Evolutionary conservation across 2,329 filamentous ascomycete genomes (phyloP).

Genomic region (Pseudodiploospora longispora): DNA sequence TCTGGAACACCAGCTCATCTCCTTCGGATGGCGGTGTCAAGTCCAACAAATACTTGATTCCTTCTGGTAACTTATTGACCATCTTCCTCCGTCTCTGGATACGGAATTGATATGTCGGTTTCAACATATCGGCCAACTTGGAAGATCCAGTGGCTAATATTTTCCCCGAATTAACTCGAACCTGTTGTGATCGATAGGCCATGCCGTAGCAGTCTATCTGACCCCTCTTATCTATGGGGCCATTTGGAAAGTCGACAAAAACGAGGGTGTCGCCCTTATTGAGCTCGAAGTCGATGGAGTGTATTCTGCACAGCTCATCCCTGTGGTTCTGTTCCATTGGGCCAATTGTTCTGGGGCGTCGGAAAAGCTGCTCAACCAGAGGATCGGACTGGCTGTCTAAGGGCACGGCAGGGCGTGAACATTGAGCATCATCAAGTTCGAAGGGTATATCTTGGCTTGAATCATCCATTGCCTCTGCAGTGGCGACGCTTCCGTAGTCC

Average conservation of each 20-base stretch:
- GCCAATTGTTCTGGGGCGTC: too few species aligned
- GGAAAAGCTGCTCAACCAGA: too few species aligned
- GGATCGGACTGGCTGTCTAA: too few species aligned
- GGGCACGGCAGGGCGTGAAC: too few species aligned
- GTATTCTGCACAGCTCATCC: slow-evolving; percentile 13
- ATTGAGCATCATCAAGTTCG: too few species aligned
- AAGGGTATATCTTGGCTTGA: too few species aligned
- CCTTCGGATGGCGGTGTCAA: slow-evolving; percentile 54
- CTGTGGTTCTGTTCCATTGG: too few species aligned
- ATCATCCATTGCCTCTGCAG: too few species aligned
- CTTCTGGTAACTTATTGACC: slow-evolving; percentile 26
- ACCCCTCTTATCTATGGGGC: slow-evolving; percentile 9
- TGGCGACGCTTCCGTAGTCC: too few species aligned
- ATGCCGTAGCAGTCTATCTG: slow-evolving; percentile 28
- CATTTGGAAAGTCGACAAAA: slow-evolving; percentile 30
- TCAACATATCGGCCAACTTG: slow-evolving; percentile 38
- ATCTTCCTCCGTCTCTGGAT: slow-evolving; percentile 29
- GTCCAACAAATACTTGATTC: slow-evolving; percentile 52
- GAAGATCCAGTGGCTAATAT: slow-evolving; percentile 38
- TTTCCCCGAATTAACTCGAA: slow-evolving; percentile 39
- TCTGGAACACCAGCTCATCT: slow-evolving; percentile 52
- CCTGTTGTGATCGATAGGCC: slow-evolving; percentile 24
- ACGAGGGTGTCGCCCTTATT: slow-evolving; percentile 35
- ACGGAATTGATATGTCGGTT: slow-evolving; percentile 32
- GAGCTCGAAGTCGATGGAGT: slow-evolving; percentile 18